Conservation (phyloP, 2,329 filamentous ascomycete genomes). For the Alternaria novae-zelandiae region DNA sequence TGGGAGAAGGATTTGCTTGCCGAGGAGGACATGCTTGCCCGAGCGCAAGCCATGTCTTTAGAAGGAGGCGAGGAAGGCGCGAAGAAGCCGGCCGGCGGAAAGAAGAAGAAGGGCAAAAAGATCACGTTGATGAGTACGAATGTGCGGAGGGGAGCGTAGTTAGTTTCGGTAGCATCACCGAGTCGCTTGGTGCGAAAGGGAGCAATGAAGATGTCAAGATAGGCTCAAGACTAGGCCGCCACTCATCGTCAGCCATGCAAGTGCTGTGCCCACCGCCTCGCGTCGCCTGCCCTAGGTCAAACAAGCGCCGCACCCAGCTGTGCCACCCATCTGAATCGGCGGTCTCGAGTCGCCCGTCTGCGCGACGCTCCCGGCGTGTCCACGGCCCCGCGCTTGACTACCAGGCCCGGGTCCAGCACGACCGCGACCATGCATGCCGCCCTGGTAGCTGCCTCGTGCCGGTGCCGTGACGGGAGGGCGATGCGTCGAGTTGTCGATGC, state of each 20-base stretch:
- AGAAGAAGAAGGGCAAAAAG: slow-evolving; percentile 71
- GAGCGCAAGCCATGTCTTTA: slow-evolving; percentile 52
- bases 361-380: slow-evolving; percentile 29
- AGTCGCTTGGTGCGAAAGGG: slow-evolving; percentile 36
- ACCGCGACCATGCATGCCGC: slow-evolving; percentile 37
- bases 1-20: slow-evolving; percentile 81
- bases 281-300: slow-evolving; percentile 17
- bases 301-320: slow-evolving; percentile 40
- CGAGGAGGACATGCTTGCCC: slow-evolving; percentile 58
- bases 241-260: neutral
- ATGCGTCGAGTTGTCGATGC: slow-evolving; percentile 22
- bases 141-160: slow-evolving; percentile 60
- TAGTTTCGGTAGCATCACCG: slow-evolving; percentile 23
- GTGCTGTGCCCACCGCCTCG: neutral
- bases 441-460: slow-evolving; percentile 37
- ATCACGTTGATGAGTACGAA: slow-evolving; percentile 73
- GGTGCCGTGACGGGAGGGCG: slow-evolving; percentile 29
- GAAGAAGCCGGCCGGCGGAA: slow-evolving; percentile 52
- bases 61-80: slow-evolving; percentile 33
- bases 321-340: slow-evolving; percentile 34
- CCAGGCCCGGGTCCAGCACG: slow-evolving; percentile 23
- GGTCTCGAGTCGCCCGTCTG: slow-evolving; percentile 34
- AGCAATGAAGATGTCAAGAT: slow-evolving; percentile 18
- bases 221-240: neutral
- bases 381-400: slow-evolving; percentile 10